Conservation (phyloP, 2,329 filamentous ascomycete species). For the Botryosphaeria agaves region DNA sequence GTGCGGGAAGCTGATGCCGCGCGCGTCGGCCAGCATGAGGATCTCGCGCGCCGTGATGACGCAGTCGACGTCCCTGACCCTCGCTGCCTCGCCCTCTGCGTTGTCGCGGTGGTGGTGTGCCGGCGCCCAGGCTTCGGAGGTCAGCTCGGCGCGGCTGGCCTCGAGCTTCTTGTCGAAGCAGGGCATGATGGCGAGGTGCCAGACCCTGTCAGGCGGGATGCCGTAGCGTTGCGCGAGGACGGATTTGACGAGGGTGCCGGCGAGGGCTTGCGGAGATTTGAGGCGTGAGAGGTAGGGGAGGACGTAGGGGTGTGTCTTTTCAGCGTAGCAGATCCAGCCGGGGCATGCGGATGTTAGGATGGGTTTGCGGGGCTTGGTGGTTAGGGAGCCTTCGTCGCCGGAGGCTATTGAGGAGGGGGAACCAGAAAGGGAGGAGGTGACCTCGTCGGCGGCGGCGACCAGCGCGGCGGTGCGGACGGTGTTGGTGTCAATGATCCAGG, state of each 20-base stretch:
- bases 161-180: conserved; percentile 99
- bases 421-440: conserved; percentile 18
- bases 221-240: conserved; percentile 55
- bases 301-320: conserved; percentile 92
- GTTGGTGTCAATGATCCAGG: conserved; percentile 86
- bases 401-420: conserved; percentile 6
- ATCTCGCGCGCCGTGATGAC: conserved; percentile 95
- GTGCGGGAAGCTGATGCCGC: conserved; percentile 58
- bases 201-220: conserved; percentile 64
- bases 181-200: conserved; percentile 93
- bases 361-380: conserved; percentile 37
- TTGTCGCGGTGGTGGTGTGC: no score
- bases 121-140: conserved; percentile 51
- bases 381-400: conserved; percentile 15
- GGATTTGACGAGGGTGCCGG: conserved; percentile 80
- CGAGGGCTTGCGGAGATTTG: conserved; percentile 86
- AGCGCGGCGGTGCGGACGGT: conserved; percentile 64
- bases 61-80: conserved; percentile 87
- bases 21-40: conserved; percentile 69
- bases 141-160: conserved; percentile 83
- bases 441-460: conserved; percentile 38
- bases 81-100: conserved; percentile 27
- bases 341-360: conserved; percentile 83
- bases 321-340: conserved; percentile 96
- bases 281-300: conserved; percentile 78